phyloP scores from a whole-genome alignment of 2,329 filamentous ascomycete species.

The Pochonia chlamydosporia region DNA sequence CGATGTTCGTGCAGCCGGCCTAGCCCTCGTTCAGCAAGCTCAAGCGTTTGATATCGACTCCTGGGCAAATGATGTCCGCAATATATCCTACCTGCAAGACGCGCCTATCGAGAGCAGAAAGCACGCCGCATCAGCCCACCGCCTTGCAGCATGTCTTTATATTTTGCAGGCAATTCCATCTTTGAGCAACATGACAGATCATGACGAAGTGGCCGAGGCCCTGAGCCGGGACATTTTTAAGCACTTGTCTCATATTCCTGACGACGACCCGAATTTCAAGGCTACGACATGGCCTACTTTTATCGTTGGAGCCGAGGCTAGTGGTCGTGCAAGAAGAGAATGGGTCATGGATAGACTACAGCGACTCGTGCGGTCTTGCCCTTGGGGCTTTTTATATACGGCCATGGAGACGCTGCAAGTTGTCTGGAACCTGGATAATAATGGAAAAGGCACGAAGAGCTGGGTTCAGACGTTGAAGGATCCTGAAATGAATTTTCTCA shows the following conservation, averaged over 20 bases:
- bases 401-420: slow-evolving; percentile 38
- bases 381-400: slow-evolving; percentile 44
- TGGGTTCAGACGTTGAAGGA: slow-evolving; percentile 41
- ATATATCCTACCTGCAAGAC: slow-evolving; percentile 27
- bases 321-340: slow-evolving; percentile 32
- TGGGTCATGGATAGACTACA: slow-evolving; percentile 44
- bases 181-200: slow-evolving; percentile 18
- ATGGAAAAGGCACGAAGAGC: slow-evolving; percentile 21
- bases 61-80: slow-evolving; percentile 33
- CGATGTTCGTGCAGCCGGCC: slow-evolving; percentile 23
- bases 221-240: slow-evolving; percentile 40
- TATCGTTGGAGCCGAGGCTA: slow-evolving; percentile 47
- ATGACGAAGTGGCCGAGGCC: slow-evolving; percentile 20
- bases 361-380: slow-evolving; percentile 32
- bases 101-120: slow-evolving; percentile 30
- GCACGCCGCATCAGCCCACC: slow-evolving; percentile 36
- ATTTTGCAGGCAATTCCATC: slow-evolving; percentile 33
- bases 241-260: slow-evolving; percentile 40
- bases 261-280: slow-evolving; percentile 47
- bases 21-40: slow-evolving; percentile 30
- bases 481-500: slow-evolving; percentile 35
- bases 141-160: slow-evolving; percentile 40
- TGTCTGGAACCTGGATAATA: slow-evolving; percentile 35
- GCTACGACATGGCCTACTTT: slow-evolving; percentile 53
- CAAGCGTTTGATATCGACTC: slow-evolving; percentile 32